Evolutionary conservation across 805 yeast species (phyloP), one percentile per base, ranked within the genome.

Genomic region (Yamadazyma sp.): DNA sequence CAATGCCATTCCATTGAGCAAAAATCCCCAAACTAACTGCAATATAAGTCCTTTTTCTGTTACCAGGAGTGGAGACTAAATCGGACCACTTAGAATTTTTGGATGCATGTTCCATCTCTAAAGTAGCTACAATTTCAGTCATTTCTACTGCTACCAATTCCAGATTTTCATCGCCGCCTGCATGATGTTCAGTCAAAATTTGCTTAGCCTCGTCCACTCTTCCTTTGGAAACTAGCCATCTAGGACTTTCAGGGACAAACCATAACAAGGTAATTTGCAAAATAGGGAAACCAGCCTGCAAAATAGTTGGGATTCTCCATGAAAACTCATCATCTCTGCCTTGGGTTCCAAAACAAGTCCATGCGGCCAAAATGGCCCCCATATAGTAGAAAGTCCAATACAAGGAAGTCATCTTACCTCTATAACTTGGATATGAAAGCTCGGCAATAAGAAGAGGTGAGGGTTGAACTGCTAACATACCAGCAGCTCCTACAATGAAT

Each of bases 221-320:
- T 2, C 61, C 62, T n/a, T 57, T 54, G 14, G 59, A 42, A 1
- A 72, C 55, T 17, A 70, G 53, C 63, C 65, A 71, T 33, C 78
- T 52, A 6, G 80, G 78, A 4, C 75, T 65, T 43, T 74, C 78
- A 1, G 78, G 77, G 10, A 75, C 57, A 35, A 63, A 57, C 28
- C 59, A 46, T 11, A 71, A 57, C 34, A 73, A 63, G 2, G 50
- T 32, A 12, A 65, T 59, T 46, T 76, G 60, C 18, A 73, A 40
- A 8, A 57, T 41, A 6, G 80, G 79, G 39, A 75, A 77, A 25
- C 73, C 48, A 16, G 73, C 62, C 45, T 74, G 79, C 31, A 75
- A 53, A 4, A 69, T 73, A 21, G 73, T 57, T 4, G 78, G 78
- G 33, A 75, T 55, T 50, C 77, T 53, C 89, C 90, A 57, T 3